Evolutionary conservation across 2,329 filamentous ascomycete genomes (phyloP), one percentile per base, ranked within the genome.

Genomic region (Fusarium pseudoanthophilum): DNA sequence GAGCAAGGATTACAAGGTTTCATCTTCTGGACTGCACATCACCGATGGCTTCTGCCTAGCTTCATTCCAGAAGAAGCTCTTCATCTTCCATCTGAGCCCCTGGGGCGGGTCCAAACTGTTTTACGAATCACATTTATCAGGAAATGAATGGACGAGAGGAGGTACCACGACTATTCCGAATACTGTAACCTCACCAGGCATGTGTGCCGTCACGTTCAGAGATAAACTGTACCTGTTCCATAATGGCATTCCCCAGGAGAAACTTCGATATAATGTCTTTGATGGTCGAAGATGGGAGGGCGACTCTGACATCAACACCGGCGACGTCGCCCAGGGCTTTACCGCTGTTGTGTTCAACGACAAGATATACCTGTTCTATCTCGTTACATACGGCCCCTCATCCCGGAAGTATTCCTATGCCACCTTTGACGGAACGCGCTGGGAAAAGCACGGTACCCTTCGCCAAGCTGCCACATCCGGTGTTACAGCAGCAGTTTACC

Each of bases 381-480:
- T 37, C 2, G 8, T 4, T 3, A 28, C 6, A 15, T 24, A 21
- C 13, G 21, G 28, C 9, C 3, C 10, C 16, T 2, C 26, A 4
- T 21, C 4, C 18, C 3, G 0, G 4, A 16, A 6, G 52, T 24
- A 18, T 43, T 2, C 15, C 1, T 55, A 32, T 5, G 13, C 32
- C n/a, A 3, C 16, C 6, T 55, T 40, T 14, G 52, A 55, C 7
- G 34, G 52, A 16, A 20, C 7, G 6, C n/a, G 15, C 3, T 55
- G 52, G 52, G 37, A 20, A 5, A 16, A 26, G 18, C 20, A 2
- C 13, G 0, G 13, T 7, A 37, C 11, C 10, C 2, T 37, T 42
- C 0, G 0, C 9, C 0, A 2, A 10, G 1, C 11, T 1, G 15
- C 11, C 13, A 30, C 4, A 4, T 32, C 36, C 18, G 24, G 36